Conservation (phyloP, 163 green algal species). For the Scenedesmus sp. region DNA sequence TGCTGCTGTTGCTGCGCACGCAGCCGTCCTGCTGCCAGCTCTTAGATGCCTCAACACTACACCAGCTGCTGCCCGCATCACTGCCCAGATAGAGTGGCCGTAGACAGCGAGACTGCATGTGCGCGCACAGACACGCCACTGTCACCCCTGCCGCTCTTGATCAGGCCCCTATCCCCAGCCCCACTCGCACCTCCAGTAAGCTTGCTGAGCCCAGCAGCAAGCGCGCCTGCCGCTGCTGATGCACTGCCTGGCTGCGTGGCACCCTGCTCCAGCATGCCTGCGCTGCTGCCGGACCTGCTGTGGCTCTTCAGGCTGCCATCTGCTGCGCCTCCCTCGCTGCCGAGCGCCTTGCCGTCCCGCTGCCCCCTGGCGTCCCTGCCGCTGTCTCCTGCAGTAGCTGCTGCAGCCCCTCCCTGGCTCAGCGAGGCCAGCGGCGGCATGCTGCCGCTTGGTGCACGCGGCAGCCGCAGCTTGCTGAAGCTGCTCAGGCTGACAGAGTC, state of each 20-base stretch:
- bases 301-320: slow-evolving; percentile 1
- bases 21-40: background rate
- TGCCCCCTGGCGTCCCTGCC: background rate
- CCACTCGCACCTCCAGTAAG: background rate
- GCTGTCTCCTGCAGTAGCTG: background rate
- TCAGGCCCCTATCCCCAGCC: background rate
- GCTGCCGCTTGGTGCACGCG: slow-evolving; percentile 1
- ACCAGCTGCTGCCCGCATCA: background rate
- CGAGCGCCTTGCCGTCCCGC: background rate
- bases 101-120: slow-evolving; percentile 37
- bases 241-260: background rate
- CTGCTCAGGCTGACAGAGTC: slow-evolving; percentile 39
- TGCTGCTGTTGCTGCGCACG: background rate
- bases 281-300: slow-evolving; percentile 8
- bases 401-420: background rate
- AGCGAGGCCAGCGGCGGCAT: background rate
- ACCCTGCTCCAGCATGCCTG: slow-evolving; percentile 1
- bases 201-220: slow-evolving; percentile 10
- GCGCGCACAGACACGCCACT: slow-evolving; percentile 12
- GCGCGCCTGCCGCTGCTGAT: background rate
- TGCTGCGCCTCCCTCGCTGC: background rate
- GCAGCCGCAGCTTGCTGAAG: slow-evolving; percentile 36
- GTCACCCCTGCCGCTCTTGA: slow-evolving; percentile 16
- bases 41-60: background rate
- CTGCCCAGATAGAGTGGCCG: slow-evolving; percentile 6